These are phyloP conservation scores for Aureobasidium zeae DNA, from an alignment of 2,329 filamentous ascomycete genomes.

Conservation along the genomic window DNA sequence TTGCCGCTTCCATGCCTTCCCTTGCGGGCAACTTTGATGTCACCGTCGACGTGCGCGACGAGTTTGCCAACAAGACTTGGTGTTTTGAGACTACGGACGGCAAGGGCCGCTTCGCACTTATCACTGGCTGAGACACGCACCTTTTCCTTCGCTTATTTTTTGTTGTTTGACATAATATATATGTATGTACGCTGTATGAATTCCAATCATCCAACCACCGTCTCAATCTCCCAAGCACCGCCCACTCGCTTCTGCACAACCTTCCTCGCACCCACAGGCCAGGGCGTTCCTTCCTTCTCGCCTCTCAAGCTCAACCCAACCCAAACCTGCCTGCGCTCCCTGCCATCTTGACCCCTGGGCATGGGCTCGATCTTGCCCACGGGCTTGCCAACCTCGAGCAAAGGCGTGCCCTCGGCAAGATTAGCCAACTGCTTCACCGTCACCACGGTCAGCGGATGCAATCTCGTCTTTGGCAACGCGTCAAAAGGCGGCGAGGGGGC, in stretches of 20 bases:
- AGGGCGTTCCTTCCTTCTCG: constrained; percentile 57
- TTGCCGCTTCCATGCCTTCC: constrained; percentile 5
- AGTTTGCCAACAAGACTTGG: constrained; percentile 8
- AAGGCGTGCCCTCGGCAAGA: constrained; percentile 73
- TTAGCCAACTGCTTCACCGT: constrained; percentile 65
- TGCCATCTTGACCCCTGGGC: constrained; percentile 38
- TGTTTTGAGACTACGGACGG: constrained; percentile 7
- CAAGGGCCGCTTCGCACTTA: constrained; percentile 5
- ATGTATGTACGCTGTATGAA: too few relatives aligned
- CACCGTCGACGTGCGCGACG: background rate
- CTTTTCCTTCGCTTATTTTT: too few relatives aligned
- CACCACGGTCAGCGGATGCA: constrained; percentile 78
- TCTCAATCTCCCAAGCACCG: constrained; percentile 18
- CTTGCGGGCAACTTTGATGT: constrained; percentile 5
- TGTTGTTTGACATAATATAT: too few relatives aligned
- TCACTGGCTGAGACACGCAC: constrained; percentile 13
- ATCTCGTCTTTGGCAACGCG: constrained; percentile 63
- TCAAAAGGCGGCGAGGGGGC: constrained; percentile 31
- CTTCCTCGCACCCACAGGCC: constrained; percentile 44
- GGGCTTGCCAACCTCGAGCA: constrained; percentile 80
- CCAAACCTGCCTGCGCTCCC: constrained; percentile 63
- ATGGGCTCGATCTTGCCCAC: constrained; percentile 64
- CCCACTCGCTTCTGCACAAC: constrained; percentile 16
- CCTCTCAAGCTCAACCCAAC: constrained; percentile 69
- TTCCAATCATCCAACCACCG: constrained; percentile 8